These are phyloP conservation scores for Cyclostephanos tholiformis DNA, from an alignment of 108 stramenopile species.

Conservation along the genomic window DNA sequence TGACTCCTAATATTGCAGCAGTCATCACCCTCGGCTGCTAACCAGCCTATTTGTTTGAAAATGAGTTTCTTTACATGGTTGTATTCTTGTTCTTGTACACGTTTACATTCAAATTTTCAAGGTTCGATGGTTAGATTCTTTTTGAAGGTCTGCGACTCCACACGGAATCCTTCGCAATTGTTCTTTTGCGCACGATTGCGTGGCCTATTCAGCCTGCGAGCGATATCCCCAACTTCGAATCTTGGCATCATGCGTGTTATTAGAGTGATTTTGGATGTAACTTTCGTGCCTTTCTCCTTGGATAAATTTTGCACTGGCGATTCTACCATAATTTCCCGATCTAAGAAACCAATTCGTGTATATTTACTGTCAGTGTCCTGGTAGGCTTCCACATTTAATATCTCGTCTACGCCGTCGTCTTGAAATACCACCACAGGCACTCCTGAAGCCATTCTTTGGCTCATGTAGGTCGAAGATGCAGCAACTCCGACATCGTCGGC, in stretches of 20 bases:
- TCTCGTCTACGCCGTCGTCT: background rate
- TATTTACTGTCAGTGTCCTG: background rate
- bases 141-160: background rate
- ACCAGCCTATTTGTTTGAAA: too few species aligned
- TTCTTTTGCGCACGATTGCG: background rate
- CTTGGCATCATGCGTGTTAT: background rate
- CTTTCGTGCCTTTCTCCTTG: background rate
- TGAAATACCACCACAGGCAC: background rate
- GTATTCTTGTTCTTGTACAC: background rate
- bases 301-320: background rate
- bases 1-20: too few species aligned
- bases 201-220: background rate
- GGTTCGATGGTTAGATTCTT: too few species aligned
- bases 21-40: too few species aligned
- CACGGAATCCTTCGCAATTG: background rate
- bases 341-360: background rate
- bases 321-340: background rate
- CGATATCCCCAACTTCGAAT: background rate
- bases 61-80: background rate
- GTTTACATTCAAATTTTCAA: background rate
- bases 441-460: background rate
- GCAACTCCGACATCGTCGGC: background rate
- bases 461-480: background rate
- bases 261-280: conserved; percentile 1
- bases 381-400: background rate